Conservation (phyloP, 2,329 filamentous ascomycete genomes). For the Torrubiellomyces zombiae region DNA sequence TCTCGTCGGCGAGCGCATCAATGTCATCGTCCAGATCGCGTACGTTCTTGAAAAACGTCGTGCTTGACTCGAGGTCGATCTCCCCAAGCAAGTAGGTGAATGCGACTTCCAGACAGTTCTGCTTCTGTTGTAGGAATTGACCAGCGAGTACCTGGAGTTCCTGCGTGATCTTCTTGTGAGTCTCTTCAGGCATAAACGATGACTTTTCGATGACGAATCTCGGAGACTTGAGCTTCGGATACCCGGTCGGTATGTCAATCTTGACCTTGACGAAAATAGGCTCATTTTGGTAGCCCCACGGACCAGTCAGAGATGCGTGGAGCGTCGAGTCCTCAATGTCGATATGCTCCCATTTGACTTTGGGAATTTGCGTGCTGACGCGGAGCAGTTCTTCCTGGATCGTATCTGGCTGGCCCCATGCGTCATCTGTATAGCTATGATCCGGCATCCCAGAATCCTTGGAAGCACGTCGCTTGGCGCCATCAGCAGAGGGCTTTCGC, state of each 20-base stretch:
- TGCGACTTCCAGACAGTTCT: conserved; percentile 45
- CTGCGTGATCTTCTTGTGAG: conserved; percentile 30
- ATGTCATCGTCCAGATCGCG: conserved; percentile 43
- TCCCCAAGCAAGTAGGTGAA: conserved; percentile 49
- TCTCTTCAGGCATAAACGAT: conserved; percentile 41
- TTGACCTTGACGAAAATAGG: conserved; percentile 46
- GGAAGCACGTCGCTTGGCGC: conserved; percentile 27
- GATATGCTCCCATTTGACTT: conserved; percentile 47
- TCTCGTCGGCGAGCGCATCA: conserved; percentile 49
- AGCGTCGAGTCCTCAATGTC: conserved; percentile 44
- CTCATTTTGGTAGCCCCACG: conserved; percentile 41
- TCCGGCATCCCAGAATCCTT: conserved; percentile 35
- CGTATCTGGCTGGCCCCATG: conserved; percentile 45
- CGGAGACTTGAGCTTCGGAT: conserved; percentile 40
- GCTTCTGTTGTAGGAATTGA: conserved; percentile 37
- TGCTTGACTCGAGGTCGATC: conserved; percentile 41
- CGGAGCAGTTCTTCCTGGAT: conserved; percentile 49
- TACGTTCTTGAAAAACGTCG: conserved; percentile 45
- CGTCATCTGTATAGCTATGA: conserved; percentile 32
- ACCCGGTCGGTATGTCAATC: conserved; percentile 40
- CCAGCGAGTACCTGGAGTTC: conserved; percentile 40
- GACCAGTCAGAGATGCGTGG: conserved; percentile 45
- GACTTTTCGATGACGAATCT: conserved; percentile 45
- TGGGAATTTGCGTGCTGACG: conserved; percentile 43
- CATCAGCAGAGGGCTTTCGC: conserved; percentile 26